Evolutionary conservation across 73 alveolate species (phyloP).

Genomic region (Durusdinium trenchii): DNA sequence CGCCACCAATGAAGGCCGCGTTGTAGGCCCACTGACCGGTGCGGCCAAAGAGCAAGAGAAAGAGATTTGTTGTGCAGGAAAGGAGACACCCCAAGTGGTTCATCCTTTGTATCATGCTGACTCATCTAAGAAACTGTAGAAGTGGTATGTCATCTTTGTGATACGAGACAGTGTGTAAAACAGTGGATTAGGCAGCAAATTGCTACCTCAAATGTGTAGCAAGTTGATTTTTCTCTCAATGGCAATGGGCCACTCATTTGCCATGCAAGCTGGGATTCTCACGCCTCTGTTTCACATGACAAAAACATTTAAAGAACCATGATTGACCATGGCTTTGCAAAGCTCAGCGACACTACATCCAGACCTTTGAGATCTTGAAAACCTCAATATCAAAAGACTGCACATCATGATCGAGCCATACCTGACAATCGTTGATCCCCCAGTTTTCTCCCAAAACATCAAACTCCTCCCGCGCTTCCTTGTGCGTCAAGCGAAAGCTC

Average conservation of each 20-base stretch:
- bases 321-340: neutral
- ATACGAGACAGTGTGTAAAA: too few species aligned
- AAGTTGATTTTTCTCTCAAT: neutral
- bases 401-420: too few species aligned
- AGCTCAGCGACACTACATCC: neutral
- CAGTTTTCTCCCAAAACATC: neutral
- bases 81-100: too few species aligned
- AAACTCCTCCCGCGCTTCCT: neutral
- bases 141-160: neutral
- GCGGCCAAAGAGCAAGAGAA: neutral
- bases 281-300: neutral
- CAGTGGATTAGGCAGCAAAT: too few species aligned
- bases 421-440: neutral
- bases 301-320: neutral
- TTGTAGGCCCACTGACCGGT: slow-evolving; percentile 34
- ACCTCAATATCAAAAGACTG: too few species aligned
- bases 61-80: neutral
- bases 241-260: neutral
- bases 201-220: too few species aligned
- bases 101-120: neutral
- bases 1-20: slow-evolving; percentile 43
- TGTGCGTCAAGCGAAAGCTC: neutral
- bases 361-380: neutral
- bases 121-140: neutral
- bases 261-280: neutral